Evolutionary conservation across 257 asterid species (phyloP), one percentile per base, ranked within the genome.

Genomic region (Fraxinus americana): DNA sequence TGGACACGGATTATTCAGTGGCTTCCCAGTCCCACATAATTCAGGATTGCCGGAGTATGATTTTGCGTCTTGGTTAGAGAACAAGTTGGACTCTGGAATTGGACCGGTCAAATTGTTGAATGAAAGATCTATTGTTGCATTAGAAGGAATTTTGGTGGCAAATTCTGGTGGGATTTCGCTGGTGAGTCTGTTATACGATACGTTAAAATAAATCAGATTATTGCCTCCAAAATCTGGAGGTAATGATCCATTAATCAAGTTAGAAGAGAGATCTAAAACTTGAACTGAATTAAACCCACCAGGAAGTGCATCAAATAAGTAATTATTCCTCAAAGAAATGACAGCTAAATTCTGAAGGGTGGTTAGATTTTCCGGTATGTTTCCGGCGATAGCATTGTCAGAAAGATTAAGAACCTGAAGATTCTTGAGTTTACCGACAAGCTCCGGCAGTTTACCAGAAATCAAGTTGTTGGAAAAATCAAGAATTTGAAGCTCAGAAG

Each of bases 221-320:
- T 70, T 67, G 59, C 98, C 97, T 32, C 94, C 89, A 68, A 96
- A 92, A 77, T 84, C 84, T 7, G 76, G 66, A 36, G 97, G 97
- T 73, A 96, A 75, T 1, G 97, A 82, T 4, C 97, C 97, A 74
- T 88, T 85, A 13, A 96, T 76, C 82, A 96, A 84, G 78, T 96
- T 96, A 1, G 90, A 92, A n/a, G 99, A 96, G 76, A 96, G 91
- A 93, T 96, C 99, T 21, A 96, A 54, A 34, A 73, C 82, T 35
- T 78, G 68, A 75, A 96, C 88, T 1, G 89, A 84, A 71, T 75
- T 73, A 35, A 96, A 87, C 23, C 95, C 97, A 70, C 83, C 78
- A 0, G 93, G 97, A 79, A 96, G 70, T 1, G 77, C 10, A 13
- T 97, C 97, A n/a, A 21, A 78, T 34, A 96, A 86, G 85, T 93